Evolutionary conservation across 1,139 yeast species (phyloP).

Genomic region (Candida albicans): DNA sequence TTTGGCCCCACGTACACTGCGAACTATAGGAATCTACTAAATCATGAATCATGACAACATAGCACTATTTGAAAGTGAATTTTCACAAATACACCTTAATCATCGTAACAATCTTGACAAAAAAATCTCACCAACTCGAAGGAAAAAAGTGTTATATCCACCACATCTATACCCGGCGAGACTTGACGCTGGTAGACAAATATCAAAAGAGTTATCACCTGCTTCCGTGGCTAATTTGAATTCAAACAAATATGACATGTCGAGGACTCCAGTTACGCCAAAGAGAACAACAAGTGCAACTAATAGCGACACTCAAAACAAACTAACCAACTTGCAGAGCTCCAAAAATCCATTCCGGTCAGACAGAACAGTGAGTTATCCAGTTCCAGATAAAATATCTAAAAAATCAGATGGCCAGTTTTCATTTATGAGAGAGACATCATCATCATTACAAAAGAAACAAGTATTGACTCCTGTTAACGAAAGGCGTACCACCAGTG

Average conservation of each 20-base stretch:
- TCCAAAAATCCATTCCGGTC: neutral
- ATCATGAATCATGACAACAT: slow-evolving; percentile 7
- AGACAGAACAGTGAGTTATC: slow-evolving; percentile 15
- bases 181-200: neutral
- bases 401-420: slow-evolving; percentile 21
- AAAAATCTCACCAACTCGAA: slow-evolving; percentile 19
- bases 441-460: slow-evolving; percentile 35
- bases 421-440: slow-evolving; percentile 41
- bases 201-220: neutral
- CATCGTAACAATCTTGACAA: slow-evolving; percentile 8
- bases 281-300: slow-evolving; percentile 10
- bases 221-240: neutral
- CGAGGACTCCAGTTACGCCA: neutral
- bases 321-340: neutral
- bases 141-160: slow-evolving; percentile 24
- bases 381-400: slow-evolving; percentile 15
- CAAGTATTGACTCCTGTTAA: slow-evolving; percentile 9
- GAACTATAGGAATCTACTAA: neutral
- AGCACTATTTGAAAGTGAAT: slow-evolving; percentile 26
- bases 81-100: slow-evolving; percentile 27
- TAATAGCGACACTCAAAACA: neutral
- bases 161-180: slow-evolving; percentile 20
- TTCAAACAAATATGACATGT: too few relatives aligned
- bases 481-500: slow-evolving; percentile 3
- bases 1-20: neutral